These are phyloP conservation scores for Pugionium dolabratum DNA, from an alignment of 345 rosid genomes.

Conservation along the genomic window DNA sequence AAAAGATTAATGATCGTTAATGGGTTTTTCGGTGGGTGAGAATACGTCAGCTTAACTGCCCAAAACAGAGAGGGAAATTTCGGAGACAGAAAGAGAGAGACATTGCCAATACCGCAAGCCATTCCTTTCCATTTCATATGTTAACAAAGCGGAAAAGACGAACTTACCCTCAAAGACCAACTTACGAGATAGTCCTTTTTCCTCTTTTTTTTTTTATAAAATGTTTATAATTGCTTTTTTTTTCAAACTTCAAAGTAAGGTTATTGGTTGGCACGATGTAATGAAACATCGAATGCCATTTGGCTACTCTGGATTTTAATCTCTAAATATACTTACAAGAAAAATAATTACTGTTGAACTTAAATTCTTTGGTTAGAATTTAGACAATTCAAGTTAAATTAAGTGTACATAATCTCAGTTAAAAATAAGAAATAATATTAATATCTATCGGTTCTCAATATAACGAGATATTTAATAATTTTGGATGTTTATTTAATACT, in stretches of 20 bases:
- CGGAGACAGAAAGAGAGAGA: slow-evolving; percentile 34
- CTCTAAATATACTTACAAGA: too few relatives aligned
- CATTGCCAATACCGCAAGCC: slow-evolving; percentile 84
- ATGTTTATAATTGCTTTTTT: not conserved
- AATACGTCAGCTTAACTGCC: slow-evolving; percentile 79
- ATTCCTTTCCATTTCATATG: slow-evolving; percentile 44
- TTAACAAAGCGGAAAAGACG: slow-evolving; percentile 17
- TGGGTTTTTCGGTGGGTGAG: slow-evolving; percentile 51
- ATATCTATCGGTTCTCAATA: too few relatives aligned
- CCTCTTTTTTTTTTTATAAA: slow-evolving; percentile 1
- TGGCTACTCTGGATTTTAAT: not conserved
- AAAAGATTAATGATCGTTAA: slow-evolving; percentile 16
- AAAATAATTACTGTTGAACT: too few relatives aligned
- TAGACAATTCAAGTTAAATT: too few relatives aligned
- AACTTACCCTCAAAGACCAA: slow-evolving; percentile 15
- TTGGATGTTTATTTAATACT: too few relatives aligned
- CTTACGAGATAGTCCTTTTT: slow-evolving; percentile 18
- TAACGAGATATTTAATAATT: too few relatives aligned
- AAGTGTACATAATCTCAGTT: too few relatives aligned
- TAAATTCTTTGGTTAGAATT: too few relatives aligned
- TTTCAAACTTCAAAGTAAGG: not conserved
- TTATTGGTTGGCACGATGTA: slow-evolving; percentile 36
- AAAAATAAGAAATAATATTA: too few relatives aligned
- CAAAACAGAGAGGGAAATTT: slow-evolving; percentile 36
- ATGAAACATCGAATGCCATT: slow-evolving; percentile 1